These are phyloP conservation scores for Hibiscus trionum DNA, from an alignment of 345 rosid species.

Conservation along the genomic window DNA sequence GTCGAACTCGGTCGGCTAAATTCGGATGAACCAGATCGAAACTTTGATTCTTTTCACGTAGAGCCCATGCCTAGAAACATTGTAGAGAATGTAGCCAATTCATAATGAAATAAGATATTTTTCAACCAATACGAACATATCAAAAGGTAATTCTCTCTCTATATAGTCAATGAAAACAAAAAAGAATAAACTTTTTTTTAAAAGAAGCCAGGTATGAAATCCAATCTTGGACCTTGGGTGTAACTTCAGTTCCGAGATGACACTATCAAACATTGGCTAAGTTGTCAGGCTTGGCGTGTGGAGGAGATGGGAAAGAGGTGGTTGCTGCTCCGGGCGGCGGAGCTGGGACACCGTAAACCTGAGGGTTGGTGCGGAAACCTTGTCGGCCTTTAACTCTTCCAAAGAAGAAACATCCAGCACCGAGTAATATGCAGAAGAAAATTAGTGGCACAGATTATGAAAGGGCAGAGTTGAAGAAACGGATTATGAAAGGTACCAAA, in stretches of 20 bases:
- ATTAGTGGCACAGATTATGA: conserved; percentile 42
- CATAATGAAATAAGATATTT: background rate
- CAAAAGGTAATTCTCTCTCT: background rate
- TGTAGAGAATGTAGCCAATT: background rate
- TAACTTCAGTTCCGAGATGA: background rate
- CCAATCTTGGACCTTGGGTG: background rate
- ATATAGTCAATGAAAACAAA: background rate
- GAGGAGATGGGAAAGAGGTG: conserved; percentile 6
- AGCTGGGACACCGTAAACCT: conserved; percentile 46
- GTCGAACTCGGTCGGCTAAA: conserved; percentile 14
- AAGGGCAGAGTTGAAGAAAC: too few relatives aligned
- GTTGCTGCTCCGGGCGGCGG: conserved; percentile 35
- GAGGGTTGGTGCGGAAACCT: conserved; percentile 59
- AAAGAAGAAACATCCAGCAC: conserved; percentile 63
- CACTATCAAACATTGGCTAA: conserved; percentile 17
- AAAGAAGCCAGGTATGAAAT: background rate
- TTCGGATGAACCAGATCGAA: conserved; percentile 33
- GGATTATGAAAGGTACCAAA: too few relatives aligned
- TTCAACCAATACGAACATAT: too few relatives aligned
- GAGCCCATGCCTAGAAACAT: conserved; percentile 41
- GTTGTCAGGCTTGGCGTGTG: conserved; percentile 18
- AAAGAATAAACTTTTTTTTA: background rate
- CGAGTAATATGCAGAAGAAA: conserved; percentile 54
- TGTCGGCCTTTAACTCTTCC: conserved; percentile 60
- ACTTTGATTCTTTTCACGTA: conserved; percentile 34